A percentile compares a stretch with the other conserved stretches of the same genome.
phyloP scores from a whole-genome alignment of 2,329 filamentous ascomycete genomes.

The Ophiobolus disseminans region DNA sequence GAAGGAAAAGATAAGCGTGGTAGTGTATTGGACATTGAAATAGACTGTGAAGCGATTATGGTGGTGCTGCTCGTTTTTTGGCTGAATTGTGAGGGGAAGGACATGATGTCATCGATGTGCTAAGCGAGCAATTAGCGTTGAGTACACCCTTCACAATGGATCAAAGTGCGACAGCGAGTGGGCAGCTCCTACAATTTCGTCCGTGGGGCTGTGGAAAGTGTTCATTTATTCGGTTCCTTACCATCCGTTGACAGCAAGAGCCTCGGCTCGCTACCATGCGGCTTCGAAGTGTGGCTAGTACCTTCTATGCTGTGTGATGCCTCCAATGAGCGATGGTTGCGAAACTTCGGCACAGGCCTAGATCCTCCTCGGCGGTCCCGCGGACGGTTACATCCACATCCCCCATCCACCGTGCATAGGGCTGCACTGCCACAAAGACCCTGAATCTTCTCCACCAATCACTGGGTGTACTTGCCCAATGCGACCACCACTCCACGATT shows the following conservation, averaged over 20 bases:
- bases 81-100: constrained; percentile 11
- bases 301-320: constrained; percentile 8
- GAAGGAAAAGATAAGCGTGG: constrained; percentile 20
- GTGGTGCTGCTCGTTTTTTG: constrained; percentile 9
- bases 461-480: constrained; percentile 6
- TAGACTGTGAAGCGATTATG: constrained; percentile 27
- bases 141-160: constrained; percentile 5
- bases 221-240: background rate
- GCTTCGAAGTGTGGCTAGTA: constrained; percentile 34
- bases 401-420: constrained; percentile 27
- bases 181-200: constrained; percentile 1
- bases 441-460: constrained; percentile 17
- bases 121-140: constrained; percentile 23
- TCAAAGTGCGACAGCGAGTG: background rate
- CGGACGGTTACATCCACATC: constrained; percentile 12
- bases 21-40: constrained; percentile 21
- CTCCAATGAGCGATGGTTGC: constrained; percentile 9
- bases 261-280: constrained; percentile 9
- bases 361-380: constrained; percentile 24
- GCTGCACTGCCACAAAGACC: constrained; percentile 30
- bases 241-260: constrained; percentile 1
- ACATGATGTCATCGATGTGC: constrained; percentile 34
- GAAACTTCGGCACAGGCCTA: constrained; percentile 6
- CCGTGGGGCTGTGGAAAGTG: background rate
- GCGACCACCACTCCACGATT: constrained; percentile 13